Conservation (phyloP, 176 grass and related monocot genomes). For the Musa beccarii region DNA sequence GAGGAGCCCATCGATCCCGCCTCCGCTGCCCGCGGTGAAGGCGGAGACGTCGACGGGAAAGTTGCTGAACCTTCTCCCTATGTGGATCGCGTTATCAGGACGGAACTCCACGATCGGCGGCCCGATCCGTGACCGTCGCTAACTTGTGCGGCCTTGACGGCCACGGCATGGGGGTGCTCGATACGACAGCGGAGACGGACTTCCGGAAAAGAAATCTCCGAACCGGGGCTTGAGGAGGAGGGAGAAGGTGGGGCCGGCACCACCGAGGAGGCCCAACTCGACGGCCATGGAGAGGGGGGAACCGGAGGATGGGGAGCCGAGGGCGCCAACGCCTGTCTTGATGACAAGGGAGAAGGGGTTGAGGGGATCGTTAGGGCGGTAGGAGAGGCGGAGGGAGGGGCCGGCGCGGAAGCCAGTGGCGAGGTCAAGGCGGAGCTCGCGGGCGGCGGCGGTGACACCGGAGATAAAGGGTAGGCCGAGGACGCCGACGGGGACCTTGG, state of each 20-base stretch:
- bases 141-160: slow-evolving; percentile 20
- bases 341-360: slow-evolving; percentile 55
- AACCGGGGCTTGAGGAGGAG: slow-evolving; percentile 57
- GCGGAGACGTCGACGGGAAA: slow-evolving; percentile 37
- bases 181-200: slow-evolving; percentile 11
- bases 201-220: slow-evolving; percentile 64
- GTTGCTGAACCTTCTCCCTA: slow-evolving; percentile 27
- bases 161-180: slow-evolving; percentile 2
- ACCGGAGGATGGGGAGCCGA: slow-evolving; percentile 37
- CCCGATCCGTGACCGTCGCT: slow-evolving; percentile 14
- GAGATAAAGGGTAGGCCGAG: slow-evolving; percentile 70
- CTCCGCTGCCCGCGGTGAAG: slow-evolving; percentile 25
- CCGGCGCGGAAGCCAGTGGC: slow-evolving; percentile 47
- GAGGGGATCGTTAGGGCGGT: slow-evolving; percentile 50
- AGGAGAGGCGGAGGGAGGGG: slow-evolving; percentile 51
- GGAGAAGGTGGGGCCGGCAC: no score
- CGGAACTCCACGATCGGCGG: not conserved
- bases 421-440: slow-evolving; percentile 66
- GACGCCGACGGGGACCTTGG: slow-evolving; percentile 62
- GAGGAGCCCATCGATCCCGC: slow-evolving; percentile 32
- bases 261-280: slow-evolving; percentile 50
- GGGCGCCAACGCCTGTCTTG: slow-evolving; percentile 40
- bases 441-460: slow-evolving; percentile 33
- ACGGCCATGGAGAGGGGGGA: slow-evolving; percentile 55
- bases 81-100: not conserved